A percentile compares a stretch with the other conserved stretches of the same genome.
phyloP scores from a whole-genome alignment of 2,329 filamentous ascomycete genomes.

The Pestalotiopsis sp. region DNA sequence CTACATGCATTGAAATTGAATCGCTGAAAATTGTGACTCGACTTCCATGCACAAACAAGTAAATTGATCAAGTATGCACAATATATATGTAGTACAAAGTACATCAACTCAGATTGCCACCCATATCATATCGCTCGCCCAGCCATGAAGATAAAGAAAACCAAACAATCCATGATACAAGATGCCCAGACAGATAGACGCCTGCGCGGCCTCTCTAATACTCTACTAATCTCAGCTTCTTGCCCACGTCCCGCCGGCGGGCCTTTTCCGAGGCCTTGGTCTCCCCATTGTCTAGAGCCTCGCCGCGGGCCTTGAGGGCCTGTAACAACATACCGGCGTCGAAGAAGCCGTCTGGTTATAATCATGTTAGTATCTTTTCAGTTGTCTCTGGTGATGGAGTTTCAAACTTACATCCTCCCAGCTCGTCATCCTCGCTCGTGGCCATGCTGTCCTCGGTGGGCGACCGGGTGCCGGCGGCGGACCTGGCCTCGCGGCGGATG shows the following conservation, averaged over 20 bases:
- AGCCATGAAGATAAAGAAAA: background rate
- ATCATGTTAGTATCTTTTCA: conserved; percentile 20
- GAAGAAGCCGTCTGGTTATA: conserved; percentile 85
- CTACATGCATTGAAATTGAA: too few relatives aligned
- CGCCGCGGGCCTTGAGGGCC: conserved; percentile 75
- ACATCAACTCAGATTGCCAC: background rate
- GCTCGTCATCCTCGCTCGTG: conserved; percentile 82
- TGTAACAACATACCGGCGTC: conserved; percentile 94
- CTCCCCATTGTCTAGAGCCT: conserved; percentile 53
- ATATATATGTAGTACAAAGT: background rate
- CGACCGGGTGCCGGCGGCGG: conserved; percentile 55
- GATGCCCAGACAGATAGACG: background rate
- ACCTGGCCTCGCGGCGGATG: conserved; percentile 38
- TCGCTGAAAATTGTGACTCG: too few relatives aligned
- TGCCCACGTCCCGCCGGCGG: conserved; percentile 69
- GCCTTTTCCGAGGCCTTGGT: conserved; percentile 61
- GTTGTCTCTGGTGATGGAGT: background rate
- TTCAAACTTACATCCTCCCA: conserved; percentile 83
- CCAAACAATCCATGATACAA: conserved; percentile 4
- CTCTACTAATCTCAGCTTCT: conserved; percentile 72
- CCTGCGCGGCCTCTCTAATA: conserved; percentile 50
- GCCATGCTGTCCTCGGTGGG: conserved; percentile 71
- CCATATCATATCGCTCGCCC: background rate
- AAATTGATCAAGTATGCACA: background rate
- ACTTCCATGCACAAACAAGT: too few relatives aligned